Evolutionary conservation across 805 yeast genomes (phyloP), one percentile per base, ranked within the genome.

Genomic region (Metschnikowia kunwiensis): DNA sequence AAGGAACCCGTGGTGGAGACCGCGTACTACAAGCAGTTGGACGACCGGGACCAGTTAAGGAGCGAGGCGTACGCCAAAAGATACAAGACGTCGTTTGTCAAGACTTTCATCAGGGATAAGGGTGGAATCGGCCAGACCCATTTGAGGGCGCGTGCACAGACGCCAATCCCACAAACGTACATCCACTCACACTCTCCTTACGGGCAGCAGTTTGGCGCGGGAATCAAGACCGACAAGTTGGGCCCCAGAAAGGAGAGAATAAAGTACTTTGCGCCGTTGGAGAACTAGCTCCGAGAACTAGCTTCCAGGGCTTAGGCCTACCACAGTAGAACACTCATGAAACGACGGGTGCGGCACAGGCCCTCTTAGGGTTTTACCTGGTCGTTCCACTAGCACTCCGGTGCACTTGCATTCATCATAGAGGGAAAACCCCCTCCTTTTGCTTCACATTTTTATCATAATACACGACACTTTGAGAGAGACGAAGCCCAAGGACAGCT

Each of bases 201-300:
- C 37, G 70, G 70, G 16, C 42, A 51, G 40, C 69, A 66, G 49
- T 67, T 58, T 45, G 74, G 74, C 33, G 65, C 66, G 24, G 72
- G 73, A 45, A 66, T 68, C 34, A 65, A 64, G 51, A 61, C 68
- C 24, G 60, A 55, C 49, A 49, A 55, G 43, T 63, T 68, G 52
- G 73, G 74, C 13, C 73, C 74, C 31, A 66, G 74, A 64, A 65
- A 49, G 48, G 72, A 68, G 52, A 57, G 67, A 50, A 46, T 59
- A 43, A 57, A 58, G 46, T 54, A 57, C 47, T 68, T 60, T 51
- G 71, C 73, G 43, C 72, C 72, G 3, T 42, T 47, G 46, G 50
- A 47, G 43, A 45, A 47, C 45, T 46, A 38, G 25, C 18, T 11
- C 7, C 16, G 24, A 9, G 24, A 21, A 21, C 11, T 20, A n/a